Percentiles rank a stretch among this genome's conserved stretches.
Evolutionary conservation across 805 yeast species (phyloP).

Genomic region (Candida odintsovae): DNA sequence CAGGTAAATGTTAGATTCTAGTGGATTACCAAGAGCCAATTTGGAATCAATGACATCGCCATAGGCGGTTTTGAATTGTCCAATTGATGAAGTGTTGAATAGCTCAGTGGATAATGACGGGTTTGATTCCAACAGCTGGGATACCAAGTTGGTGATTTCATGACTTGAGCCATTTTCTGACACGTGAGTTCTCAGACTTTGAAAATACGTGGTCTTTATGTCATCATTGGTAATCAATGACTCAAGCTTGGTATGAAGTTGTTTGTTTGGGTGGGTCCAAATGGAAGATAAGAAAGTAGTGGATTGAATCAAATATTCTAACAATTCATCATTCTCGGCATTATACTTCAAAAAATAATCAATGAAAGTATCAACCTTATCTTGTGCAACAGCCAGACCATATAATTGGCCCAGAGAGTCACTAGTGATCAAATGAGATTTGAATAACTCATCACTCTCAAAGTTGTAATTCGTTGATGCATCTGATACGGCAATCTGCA

Average conservation of each 20-base stretch:
- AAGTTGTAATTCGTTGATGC: slow-evolving; percentile 24
- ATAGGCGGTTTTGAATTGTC: slow-evolving; percentile 22
- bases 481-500: slow-evolving; percentile 18
- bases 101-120: slow-evolving; percentile 4
- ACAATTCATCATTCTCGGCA: slow-evolving; percentile 6
- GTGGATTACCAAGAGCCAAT: slow-evolving; percentile 41
- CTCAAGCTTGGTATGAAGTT: slow-evolving; percentile 6
- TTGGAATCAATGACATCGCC: slow-evolving; percentile 29
- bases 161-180: slow-evolving; percentile 1
- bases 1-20: slow-evolving; percentile 35
- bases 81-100: slow-evolving; percentile 2
- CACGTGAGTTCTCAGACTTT: slow-evolving; percentile 5
- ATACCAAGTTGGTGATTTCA: slow-evolving; percentile 5
- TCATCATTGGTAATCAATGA: slow-evolving; percentile 3
- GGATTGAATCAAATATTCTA: slow-evolving; percentile 6
- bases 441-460: slow-evolving; percentile 24
- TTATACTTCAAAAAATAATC: slow-evolving; percentile 16
- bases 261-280: slow-evolving; percentile 5
- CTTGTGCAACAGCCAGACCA: slow-evolving; percentile 18
- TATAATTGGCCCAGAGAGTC: slow-evolving; percentile 31
- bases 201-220: slow-evolving; percentile 5
- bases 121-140: slow-evolving; percentile 12
- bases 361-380: slow-evolving; percentile 18
- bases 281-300: slow-evolving; percentile 10
- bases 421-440: slow-evolving; percentile 27